Conservation (phyloP, 768 basidiomycete species). For the Auriscalpium orientale region DNA sequence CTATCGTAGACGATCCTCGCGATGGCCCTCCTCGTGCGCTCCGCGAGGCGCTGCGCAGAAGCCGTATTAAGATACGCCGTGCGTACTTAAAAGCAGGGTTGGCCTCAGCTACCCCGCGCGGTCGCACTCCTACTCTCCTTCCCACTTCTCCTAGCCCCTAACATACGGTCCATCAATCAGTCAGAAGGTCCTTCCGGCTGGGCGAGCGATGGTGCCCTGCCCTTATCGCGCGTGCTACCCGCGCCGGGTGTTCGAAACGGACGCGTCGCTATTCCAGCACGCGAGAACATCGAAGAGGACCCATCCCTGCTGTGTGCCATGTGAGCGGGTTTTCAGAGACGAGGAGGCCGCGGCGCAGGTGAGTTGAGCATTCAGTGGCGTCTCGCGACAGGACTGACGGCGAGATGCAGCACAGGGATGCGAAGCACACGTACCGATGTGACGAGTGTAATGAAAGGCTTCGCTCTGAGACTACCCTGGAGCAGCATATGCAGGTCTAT, state of each 20-base stretch:
- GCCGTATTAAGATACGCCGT: not conserved
- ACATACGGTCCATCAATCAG: not conserved
- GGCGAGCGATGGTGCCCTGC: not conserved
- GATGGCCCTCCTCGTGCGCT: not conserved
- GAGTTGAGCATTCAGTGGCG: not conserved
- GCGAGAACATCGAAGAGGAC: not conserved
- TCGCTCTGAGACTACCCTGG: slow-evolving; percentile 11
- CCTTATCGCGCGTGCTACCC: not conserved
- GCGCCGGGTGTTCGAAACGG: not conserved
- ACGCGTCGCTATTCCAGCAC: not conserved
- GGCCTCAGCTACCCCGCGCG: not conserved
- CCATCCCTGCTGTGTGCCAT: not conserved
- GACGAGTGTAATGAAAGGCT: slow-evolving; percentile 6
- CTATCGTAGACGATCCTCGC: too few species aligned
- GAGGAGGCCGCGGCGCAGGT: not conserved
- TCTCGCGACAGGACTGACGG: not conserved
- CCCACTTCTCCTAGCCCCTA: not conserved
- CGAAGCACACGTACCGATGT: slow-evolving; percentile 10
- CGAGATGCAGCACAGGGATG: slow-evolving; percentile 6
- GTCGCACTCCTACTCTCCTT: not conserved
- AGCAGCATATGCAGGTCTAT: slow-evolving; percentile 11
- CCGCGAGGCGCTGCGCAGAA: not conserved
- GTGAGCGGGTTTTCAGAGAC: not conserved
- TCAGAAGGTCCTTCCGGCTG: too few species aligned
- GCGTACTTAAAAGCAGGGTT: not conserved